Conservation (phyloP, 2,329 filamentous ascomycete genomes). For the Pyrenochaeta sp. region DNA sequence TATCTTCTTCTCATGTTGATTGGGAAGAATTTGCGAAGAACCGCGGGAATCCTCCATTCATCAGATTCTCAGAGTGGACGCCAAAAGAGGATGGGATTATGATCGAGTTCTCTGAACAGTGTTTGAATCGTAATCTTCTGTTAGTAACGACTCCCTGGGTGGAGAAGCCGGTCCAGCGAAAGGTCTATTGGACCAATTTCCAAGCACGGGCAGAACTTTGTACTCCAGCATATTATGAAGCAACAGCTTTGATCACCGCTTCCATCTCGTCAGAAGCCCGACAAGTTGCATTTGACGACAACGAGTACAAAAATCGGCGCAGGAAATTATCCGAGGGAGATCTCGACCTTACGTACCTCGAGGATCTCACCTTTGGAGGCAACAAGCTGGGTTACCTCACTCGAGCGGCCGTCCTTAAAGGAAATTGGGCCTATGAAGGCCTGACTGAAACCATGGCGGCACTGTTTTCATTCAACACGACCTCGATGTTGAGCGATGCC, state of each 20-base stretch:
- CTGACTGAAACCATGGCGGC: too few species aligned
- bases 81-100: background rate
- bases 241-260: constrained; percentile 10
- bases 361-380: constrained; percentile 9
- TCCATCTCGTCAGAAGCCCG: constrained; percentile 6
- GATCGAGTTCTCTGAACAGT: background rate
- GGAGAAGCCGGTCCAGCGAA: background rate
- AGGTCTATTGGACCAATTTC: background rate
- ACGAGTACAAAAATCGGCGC: constrained; percentile 7
- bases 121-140: background rate
- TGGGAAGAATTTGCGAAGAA: background rate
- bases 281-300: constrained; percentile 4
- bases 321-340: background rate
- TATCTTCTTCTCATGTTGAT: constrained; percentile 3
- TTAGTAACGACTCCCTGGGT: constrained; percentile 10
- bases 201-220: constrained; percentile 10
- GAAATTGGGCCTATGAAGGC: too few species aligned
- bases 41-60: background rate
- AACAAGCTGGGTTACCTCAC: background rate
- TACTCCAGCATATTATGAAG: constrained; percentile 14
- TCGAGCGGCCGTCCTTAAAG: background rate
- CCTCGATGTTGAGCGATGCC: too few species aligned
- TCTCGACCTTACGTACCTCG: constrained; percentile 7
- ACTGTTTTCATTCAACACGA: too few species aligned
- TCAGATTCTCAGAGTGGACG: background rate